phyloP scores from a whole-genome alignment of 2,329 filamentous ascomycete species.

The Helicocarpus griseus region DNA sequence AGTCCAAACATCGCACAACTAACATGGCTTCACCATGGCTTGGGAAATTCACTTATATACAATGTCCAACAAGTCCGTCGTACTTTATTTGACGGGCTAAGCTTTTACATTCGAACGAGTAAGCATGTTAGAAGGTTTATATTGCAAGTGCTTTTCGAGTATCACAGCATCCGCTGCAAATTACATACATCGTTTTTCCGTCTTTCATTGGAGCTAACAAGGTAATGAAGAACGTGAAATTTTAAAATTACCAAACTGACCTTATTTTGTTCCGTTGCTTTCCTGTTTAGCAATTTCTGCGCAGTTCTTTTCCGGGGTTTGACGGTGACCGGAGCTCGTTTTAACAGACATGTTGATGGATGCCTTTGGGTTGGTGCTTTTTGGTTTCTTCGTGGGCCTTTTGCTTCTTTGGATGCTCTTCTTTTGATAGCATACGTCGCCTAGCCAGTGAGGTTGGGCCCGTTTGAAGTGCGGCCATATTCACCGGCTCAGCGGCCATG shows the following conservation, averaged over 20 bases:
- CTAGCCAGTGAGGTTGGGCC: slow-evolving; percentile 33
- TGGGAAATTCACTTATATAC: too few relatives aligned
- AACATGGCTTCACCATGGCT: too few relatives aligned
- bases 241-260: neutral
- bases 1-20: too few relatives aligned
- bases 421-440: slow-evolving; percentile 17
- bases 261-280: neutral
- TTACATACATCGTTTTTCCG: too few relatives aligned
- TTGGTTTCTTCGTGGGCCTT: neutral
- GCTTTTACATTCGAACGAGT: too few relatives aligned
- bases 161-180: too few relatives aligned
- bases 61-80: too few relatives aligned
- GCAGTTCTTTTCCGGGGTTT: too few relatives aligned
- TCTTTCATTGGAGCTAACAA: neutral
- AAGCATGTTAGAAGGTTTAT: too few relatives aligned
- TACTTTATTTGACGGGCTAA: too few relatives aligned
- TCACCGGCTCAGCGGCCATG: slow-evolving; percentile 44
- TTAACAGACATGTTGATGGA: slow-evolving; percentile 16
- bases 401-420: neutral
- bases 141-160: too few relatives aligned
- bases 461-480: slow-evolving; percentile 42
- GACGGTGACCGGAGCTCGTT: neutral
- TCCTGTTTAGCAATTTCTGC: neutral
- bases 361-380: slow-evolving; percentile 8
- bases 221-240: neutral